Percentiles rank a stretch among this genome's conserved stretches.
These are phyloP conservation scores for Wickerhamiella vanderwaltii DNA, from an alignment of 805 yeast genomes.

Conservation along the genomic window DNA sequence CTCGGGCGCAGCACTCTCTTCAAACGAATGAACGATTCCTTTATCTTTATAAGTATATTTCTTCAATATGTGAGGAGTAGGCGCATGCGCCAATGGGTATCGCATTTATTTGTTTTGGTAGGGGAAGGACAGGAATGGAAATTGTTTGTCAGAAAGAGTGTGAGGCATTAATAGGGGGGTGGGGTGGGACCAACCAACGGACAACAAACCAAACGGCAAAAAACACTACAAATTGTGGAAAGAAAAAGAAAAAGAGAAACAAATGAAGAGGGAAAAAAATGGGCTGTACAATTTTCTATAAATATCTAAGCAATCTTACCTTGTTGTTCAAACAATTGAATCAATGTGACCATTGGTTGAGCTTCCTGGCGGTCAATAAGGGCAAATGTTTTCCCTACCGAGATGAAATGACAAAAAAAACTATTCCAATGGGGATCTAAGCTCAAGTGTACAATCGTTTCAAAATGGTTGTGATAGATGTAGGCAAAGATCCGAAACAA, in stretches of 20 bases:
- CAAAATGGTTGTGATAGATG: conserved; percentile 88
- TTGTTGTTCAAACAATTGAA: conserved; percentile 69
- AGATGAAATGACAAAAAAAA: conserved; percentile 84
- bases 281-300: too few relatives aligned
- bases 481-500: conserved; percentile 95
- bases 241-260: too few relatives aligned
- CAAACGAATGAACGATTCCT: conserved; percentile 22
- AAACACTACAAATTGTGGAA: too few relatives aligned
- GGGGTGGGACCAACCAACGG: too few relatives aligned
- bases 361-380: conserved; percentile 69
- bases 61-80: conserved; percentile 27
- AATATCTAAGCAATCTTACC: conserved; percentile 67
- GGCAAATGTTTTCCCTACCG: conserved; percentile 74
- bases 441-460: conserved; percentile 78
- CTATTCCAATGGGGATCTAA: conserved; percentile 98
- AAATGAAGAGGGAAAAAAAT: too few relatives aligned
- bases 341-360: conserved; percentile 63
- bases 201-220: too few relatives aligned
- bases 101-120: too few relatives aligned
- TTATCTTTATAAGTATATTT: conserved; percentile 24
- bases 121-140: too few relatives aligned
- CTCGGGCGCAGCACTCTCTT: conserved; percentile 19
- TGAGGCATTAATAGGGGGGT: too few relatives aligned
- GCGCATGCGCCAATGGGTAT: conserved; percentile 26
- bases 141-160: too few relatives aligned